Evolutionary conservation across 2,329 filamentous ascomycete species (phyloP).

Genomic region (Leptographium lundbergii): DNA sequence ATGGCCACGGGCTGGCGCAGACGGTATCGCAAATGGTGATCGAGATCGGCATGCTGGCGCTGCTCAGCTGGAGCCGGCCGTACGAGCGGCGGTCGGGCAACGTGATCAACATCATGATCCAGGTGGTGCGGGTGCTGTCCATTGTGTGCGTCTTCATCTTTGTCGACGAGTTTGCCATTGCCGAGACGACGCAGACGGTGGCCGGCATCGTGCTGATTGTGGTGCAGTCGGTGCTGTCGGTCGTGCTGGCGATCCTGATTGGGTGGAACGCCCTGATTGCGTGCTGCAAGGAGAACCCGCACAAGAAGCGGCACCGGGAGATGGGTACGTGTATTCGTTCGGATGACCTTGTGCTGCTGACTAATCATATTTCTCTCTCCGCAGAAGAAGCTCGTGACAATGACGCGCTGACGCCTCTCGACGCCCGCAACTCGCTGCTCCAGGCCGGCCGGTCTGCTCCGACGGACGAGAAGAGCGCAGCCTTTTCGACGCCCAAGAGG

Average conservation of each 20-base stretch:
- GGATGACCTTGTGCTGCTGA: too few relatives aligned
- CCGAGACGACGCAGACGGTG: conserved; percentile 85
- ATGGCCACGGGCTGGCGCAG: conserved; percentile 77
- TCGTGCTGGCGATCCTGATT: conserved; percentile 73
- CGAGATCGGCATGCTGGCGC: conserved; percentile 63
- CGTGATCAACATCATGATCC: conserved; percentile 87
- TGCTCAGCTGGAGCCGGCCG: conserved; percentile 76
- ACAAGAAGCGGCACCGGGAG: conserved; percentile 78
- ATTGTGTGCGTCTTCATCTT: conserved; percentile 85
- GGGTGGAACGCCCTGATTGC: conserved; percentile 76
- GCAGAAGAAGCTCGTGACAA: conserved; percentile 41
- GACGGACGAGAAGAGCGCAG: neutral
- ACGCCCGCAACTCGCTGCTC: conserved; percentile 76
- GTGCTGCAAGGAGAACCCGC: conserved; percentile 78
- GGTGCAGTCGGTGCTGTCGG: conserved; percentile 78
- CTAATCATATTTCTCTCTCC: neutral
- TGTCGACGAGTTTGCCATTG: conserved; percentile 81
- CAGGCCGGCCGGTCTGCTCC: conserved; percentile 37
- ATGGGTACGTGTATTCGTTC: conserved; percentile 52
- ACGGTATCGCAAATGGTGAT: conserved; percentile 68
- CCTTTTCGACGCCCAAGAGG: neutral
- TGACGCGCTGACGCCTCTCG: conserved; percentile 74
- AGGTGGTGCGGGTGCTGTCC: conserved; percentile 77
- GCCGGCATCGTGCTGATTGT: conserved; percentile 87
- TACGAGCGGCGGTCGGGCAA: conserved; percentile 80